Evolutionary conservation across 1,284 basidiomycete species (phyloP), one percentile per base, ranked within the genome.

Genomic region (Anthracocystis setariae): DNA sequence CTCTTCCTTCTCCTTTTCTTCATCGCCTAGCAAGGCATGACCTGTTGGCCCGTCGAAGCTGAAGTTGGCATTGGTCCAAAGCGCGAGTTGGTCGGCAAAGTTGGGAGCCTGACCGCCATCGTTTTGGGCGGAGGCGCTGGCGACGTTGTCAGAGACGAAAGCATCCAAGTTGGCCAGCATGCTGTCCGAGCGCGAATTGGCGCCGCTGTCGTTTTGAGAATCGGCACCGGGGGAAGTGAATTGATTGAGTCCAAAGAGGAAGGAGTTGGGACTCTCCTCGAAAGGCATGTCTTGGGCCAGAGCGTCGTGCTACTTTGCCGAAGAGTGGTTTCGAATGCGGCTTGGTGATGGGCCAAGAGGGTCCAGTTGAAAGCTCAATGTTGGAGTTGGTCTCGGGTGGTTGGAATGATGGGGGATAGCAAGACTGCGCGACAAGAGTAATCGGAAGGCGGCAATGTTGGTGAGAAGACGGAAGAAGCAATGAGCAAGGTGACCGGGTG

Each of bases 61-160:
- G 59, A 82, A 82, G 58, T 77, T 81, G 43, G 80, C 80, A 38
- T 80, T 82, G 42, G 80, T 82, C 81, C 81, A 82, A 2, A 82
- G 72, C 7, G 78, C 78, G 5, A 82, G 73, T 52, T 82, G 81
- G 37, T 82, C 80, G 32, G 80, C 71, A 58, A 82, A 79, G 51
- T 74, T 79, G 51, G 67, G 61, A 37, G 63, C 63, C 27, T 70
- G 61, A 32, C 52, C 57, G 12, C 46, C 47, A n/a, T 72, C 72
- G 48, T 62, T 68, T 25, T 57, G 53, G 12, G 13, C 37, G 18
- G 66, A 54, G 38, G 33, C 59, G 46, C 65, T 52, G 9, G 59
- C 52, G 1, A 69, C 49, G 44, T 73, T 63, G 33, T 73, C 70
- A 7, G 66, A 33, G 24, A 56, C 57, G 43, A 76, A 73, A 12